Evolutionary conservation across 2,329 filamentous ascomycete species (phyloP).

Genomic region (Diaporthe australafricana): DNA sequence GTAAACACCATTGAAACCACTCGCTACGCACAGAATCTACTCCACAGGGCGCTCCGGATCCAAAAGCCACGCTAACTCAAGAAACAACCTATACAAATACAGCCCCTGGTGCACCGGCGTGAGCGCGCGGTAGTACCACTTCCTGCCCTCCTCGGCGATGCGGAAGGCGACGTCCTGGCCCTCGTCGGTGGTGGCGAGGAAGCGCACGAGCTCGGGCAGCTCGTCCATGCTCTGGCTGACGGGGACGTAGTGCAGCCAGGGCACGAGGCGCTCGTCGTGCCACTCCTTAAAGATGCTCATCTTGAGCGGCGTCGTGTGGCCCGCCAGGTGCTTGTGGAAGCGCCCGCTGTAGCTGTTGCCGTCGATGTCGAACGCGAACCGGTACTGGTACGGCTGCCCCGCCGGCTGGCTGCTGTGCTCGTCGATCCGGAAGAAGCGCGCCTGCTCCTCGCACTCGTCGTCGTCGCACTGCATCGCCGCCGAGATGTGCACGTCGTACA

Average conservation of each 20-base stretch:
- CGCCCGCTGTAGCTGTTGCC: slow-evolving; percentile 67
- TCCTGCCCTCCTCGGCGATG: slow-evolving; percentile 65
- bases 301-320: slow-evolving; percentile 60
- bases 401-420: slow-evolving; percentile 16
- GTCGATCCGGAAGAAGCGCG: slow-evolving; percentile 37
- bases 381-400: slow-evolving; percentile 47
- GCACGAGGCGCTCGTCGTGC: slow-evolving; percentile 66
- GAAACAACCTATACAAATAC: slow-evolving; percentile 70
- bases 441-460: slow-evolving; percentile 36
- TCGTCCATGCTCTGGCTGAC: slow-evolving; percentile 62
- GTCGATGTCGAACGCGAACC: slow-evolving; percentile 64
- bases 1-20: too few species aligned
- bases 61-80: slow-evolving; percentile 64
- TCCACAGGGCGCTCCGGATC: slow-evolving; percentile 44
- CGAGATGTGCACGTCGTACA: slow-evolving; percentile 36
- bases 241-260: slow-evolving; percentile 69
- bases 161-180: slow-evolving; percentile 60
- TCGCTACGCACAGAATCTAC: background rate
- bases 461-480: slow-evolving; percentile 20
- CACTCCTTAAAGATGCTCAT: slow-evolving; percentile 66
- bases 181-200: slow-evolving; percentile 54
- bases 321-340: slow-evolving; percentile 62
- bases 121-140: slow-evolving; percentile 66
- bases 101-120: slow-evolving; percentile 69
- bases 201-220: slow-evolving; percentile 62